Base-by-base conservation (phyloP, 345 rosid species). In the Aegle marmelos region DNA sequence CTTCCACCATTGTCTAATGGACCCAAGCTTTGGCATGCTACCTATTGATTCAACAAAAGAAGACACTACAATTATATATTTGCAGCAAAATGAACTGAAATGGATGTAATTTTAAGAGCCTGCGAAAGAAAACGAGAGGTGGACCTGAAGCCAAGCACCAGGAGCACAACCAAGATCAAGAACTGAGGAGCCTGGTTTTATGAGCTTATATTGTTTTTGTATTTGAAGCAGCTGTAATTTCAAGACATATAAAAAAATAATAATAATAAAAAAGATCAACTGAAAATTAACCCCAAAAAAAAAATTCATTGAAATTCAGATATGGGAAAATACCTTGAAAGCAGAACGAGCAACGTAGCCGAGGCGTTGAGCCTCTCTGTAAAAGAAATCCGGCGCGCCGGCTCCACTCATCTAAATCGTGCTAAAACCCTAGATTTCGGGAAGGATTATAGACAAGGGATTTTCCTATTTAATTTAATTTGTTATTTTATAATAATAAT, bases 131-230 rank as follows among this genome's bases (percentile, higher is more conserved):
- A 71, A 9, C 2, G 22, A 16, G 10, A 14, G 62, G 56, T 7
- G 39, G 22, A 95, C 98, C 95, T 95, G 98, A 77, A 96, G 99
- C 99, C 99, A 96, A 73, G 99, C 98, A 85, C 98, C 99, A 64
- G 98, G 98, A 60, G 99, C 99, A 69, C 98, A 96, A 24, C 99
- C 97, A 48, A 96, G 91, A 83, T 94, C 99, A 69, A 96, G 99
- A 85, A 96, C 94, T 68, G 95, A 89, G 78, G 92, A 91, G 2
- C 99, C 97, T 9, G 91, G 89, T 37, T 88, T 87, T 83, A 94
- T 92, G 73, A 96, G 79, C 82, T 91, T 92, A 85, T 91, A 78
- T 83, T 92, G 91, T 68, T 92, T 90, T 79, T 96, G 98, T 70
- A 94, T 94, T 85, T 96, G 99, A 75, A 92, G 94, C 82, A 96